These are phyloP conservation scores for Kuraishia hungarica DNA, from an alignment of 805 yeast genomes.

Conservation along the genomic window DNA sequence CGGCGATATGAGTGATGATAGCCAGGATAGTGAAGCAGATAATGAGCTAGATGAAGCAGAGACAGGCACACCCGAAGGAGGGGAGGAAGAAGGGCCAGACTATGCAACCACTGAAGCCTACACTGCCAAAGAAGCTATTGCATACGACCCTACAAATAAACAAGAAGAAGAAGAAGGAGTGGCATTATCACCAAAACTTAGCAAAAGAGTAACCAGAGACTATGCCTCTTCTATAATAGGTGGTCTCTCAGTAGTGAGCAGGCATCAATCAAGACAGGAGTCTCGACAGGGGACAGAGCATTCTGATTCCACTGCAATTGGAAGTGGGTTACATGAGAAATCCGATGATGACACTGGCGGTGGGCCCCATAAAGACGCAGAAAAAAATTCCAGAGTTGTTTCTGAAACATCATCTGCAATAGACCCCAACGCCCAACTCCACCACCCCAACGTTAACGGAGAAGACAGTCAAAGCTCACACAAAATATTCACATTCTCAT, in stretches of 20 bases:
- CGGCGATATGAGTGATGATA: background rate
- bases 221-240: constrained; percentile 43
- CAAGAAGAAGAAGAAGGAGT: no score
- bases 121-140: background rate
- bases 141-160: background rate
- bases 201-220: constrained; percentile 4
- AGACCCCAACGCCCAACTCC: background rate
- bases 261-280: background rate
- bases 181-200: background rate
- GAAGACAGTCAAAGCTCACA: constrained; percentile 12
- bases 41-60: background rate
- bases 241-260: constrained; percentile 28
- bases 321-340: constrained; percentile 7
- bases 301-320: constrained; percentile 9
- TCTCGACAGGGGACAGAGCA: constrained; percentile 8
- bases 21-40: background rate
- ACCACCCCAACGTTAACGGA: background rate
- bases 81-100: background rate
- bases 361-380: constrained; percentile 5
- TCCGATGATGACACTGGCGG: constrained; percentile 9
- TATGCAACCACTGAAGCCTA: background rate
- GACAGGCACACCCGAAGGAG: background rate
- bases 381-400: background rate
- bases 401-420: background rate
- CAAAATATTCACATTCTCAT: constrained; percentile 45